Percentiles rank a stretch among this genome's conserved stretches.
These are phyloP conservation scores for Raffaelea arxii DNA, from an alignment of 2,329 filamentous ascomycete genomes.

Conservation along the genomic window DNA sequence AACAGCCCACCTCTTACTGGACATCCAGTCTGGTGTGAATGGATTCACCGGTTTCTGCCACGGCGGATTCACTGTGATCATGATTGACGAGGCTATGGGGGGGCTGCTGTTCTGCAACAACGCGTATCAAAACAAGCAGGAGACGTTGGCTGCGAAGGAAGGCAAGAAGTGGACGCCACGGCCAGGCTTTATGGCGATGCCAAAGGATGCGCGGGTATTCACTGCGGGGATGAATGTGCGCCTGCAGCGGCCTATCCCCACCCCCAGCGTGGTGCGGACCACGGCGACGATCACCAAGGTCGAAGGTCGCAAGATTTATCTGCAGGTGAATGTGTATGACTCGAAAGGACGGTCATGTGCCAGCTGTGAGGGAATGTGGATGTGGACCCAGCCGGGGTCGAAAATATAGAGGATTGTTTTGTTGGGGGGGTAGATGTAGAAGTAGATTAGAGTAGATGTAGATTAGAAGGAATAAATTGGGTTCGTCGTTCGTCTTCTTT, in stretches of 20 bases:
- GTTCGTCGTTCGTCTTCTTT: too few species aligned
- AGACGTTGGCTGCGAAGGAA: not conserved
- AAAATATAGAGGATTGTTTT: constrained; percentile 1
- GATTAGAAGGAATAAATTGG: too few species aligned
- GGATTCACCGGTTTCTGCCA: constrained; percentile 18
- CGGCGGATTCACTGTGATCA: constrained; percentile 15
- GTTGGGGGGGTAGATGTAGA: too few species aligned
- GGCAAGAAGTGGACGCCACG: constrained; percentile 2
- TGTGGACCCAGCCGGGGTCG: not conserved
- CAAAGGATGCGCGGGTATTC: constrained; percentile 1
- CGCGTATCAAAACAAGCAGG: constrained; percentile 5
- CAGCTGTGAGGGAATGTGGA: constrained; percentile 11
- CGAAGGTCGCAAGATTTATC: constrained; percentile 10
- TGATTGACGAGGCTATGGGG: constrained; percentile 21
- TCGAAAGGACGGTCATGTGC: constrained; percentile 1
- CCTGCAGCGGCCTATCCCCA: constrained; percentile 6
- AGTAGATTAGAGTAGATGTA: too few species aligned
- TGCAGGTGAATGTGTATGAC: constrained; percentile 7
- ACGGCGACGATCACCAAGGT: constrained; percentile 6
- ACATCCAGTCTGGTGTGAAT: constrained; percentile 14
- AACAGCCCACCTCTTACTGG: constrained; percentile 14
- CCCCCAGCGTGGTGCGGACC: constrained; percentile 2
- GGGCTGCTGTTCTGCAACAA: constrained; percentile 15
- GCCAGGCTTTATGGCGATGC: constrained; percentile 3
- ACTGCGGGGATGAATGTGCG: constrained; percentile 10